Conservation (phyloP, 2,329 filamentous ascomycete species). For the Colletotrichum cordylinicola region DNA sequence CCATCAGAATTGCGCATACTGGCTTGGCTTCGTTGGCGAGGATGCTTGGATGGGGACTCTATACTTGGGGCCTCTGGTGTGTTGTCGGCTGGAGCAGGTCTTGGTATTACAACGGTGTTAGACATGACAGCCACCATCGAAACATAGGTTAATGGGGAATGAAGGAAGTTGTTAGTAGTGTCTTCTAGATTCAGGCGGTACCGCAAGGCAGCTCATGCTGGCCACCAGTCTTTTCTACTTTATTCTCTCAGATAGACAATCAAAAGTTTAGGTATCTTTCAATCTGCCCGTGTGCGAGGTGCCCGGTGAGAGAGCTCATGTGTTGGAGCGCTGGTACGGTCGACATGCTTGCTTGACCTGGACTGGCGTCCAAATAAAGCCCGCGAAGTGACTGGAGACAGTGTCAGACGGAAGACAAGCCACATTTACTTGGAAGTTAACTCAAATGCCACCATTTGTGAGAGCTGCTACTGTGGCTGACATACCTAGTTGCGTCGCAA, state of each 20-base stretch:
- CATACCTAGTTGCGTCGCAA: not conserved
- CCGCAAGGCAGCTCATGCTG: not conserved
- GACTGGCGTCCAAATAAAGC: not conserved
- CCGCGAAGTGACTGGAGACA: not conserved
- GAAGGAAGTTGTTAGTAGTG: constrained; percentile 6
- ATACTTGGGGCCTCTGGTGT: constrained; percentile 8
- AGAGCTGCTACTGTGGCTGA: not conserved
- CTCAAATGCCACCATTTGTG: not conserved
- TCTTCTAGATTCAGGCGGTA: not conserved
- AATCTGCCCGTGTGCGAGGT: not conserved
- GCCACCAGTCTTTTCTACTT: constrained; percentile 16
- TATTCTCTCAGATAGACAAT: constrained; percentile 16
- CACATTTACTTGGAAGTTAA: not conserved
- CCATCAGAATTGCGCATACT: not conserved
- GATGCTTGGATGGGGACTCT: constrained; percentile 22
- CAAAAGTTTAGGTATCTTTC: constrained; percentile 11
- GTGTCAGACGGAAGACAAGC: not conserved
- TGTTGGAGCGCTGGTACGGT: not conserved
- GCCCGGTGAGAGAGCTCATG: not conserved
- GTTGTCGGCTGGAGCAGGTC: not conserved
- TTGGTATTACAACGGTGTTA: constrained; percentile 2
- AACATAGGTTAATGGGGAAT: constrained; percentile 3
- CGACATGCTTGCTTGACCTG: not conserved
- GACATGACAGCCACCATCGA: not conserved
- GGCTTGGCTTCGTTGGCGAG: constrained; percentile 11